Base-by-base conservation (phyloP, 352 stramenopile species). In the Phytopythium oedochilum region DNA sequence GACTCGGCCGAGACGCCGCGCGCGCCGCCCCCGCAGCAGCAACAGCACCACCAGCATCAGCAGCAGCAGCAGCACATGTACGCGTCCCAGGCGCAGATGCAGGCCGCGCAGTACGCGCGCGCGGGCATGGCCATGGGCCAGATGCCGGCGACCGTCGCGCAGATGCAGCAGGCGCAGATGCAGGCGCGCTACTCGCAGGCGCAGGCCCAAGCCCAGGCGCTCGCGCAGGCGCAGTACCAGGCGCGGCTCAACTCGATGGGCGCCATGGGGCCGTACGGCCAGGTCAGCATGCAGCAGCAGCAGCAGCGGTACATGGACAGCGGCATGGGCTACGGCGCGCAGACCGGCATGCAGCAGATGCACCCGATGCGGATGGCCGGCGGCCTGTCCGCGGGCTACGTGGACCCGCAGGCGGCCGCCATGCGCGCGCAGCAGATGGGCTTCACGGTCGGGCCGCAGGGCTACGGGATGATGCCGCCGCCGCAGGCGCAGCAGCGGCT, bases 1-100 rank as follows among this genome's bases (percentile, higher is more conserved):
- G 84, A 94, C 51, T 89, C 82, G 22, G 83, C 80, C 5, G 82
- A 94, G 26, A 77, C 82, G 44, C 71, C 71, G 23, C 63, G 69
- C 39, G 51, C 50, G 43, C 74, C 69, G 38, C 71, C 55, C 18
- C 59, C 61, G 39, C 61, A 63, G 53, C 68, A 66, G 28, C 61
- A 70, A 22, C 66, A 77, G 26, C 62, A 50, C 5, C 51, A 64
- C 12, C 47, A 72, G 26, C 68, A 66, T 23, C 61, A 68, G 22
- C 66, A 75, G 26, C 59, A 65, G 54, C 49, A 57, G n/a, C 63
- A 73, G 46, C 45, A 57, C 1, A 60, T 66, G 26, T 83, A 77
- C 46, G 48, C 40, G 4, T 65, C 59, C 15, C 64, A 70, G 42
- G 60, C 67, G n/a, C 70, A 76, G 50, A 63, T 61, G 18, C 68